Evolutionary conservation across 176 grass and related monocot species (phyloP), one percentile per base, ranked within the genome.

Genomic region (Paspalum vaginatum): DNA sequence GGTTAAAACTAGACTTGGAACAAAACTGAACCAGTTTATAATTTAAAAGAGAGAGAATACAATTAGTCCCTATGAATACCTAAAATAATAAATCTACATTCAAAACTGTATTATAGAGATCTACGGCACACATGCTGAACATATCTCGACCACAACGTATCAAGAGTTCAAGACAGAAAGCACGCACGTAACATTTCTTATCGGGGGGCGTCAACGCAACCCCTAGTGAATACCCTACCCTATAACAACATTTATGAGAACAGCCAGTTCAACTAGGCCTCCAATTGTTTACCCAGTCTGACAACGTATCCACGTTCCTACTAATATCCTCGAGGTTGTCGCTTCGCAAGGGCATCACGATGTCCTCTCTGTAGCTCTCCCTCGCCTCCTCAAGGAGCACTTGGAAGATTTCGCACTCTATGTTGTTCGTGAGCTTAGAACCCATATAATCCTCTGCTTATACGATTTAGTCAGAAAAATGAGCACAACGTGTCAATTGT

Each of bases 391-490:
- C 95, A 8, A 94, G 80, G 8, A 94, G 90, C 59, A 98, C 88
- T 78, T 94, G 95, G 54, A 98, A 98, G 62, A 98, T 98, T 76
- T 98, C 95, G 13, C 95, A 94, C 75, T 98, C 92, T 59, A 98
- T 94, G 65, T 98, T 94, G 77, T 98, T 94, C 22, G 88, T 87
- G 51, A 98, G 89, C 81, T 98, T 98, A 20, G 92, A 80, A 69
- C 95, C 95, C 85, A 72, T 86, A 53, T 98, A 98, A n/a, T n/a
- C 95, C 95, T 87, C 95, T 98, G 84, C 0, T 15, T 44, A 57
- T 39, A 45, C 46, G 60, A 68, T 41, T 24, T 69, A 61, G 20
- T 78, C 41, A 77, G 11, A 65, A 9, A 56, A 61, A 60, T 55
- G 60, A 65, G 63, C 6, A 25, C 42, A 37, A 0, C 25, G 47